Evolutionary conservation across 768 basidiomycete species (phyloP).

Genomic region (Lactifluus hygrophoroides): DNA sequence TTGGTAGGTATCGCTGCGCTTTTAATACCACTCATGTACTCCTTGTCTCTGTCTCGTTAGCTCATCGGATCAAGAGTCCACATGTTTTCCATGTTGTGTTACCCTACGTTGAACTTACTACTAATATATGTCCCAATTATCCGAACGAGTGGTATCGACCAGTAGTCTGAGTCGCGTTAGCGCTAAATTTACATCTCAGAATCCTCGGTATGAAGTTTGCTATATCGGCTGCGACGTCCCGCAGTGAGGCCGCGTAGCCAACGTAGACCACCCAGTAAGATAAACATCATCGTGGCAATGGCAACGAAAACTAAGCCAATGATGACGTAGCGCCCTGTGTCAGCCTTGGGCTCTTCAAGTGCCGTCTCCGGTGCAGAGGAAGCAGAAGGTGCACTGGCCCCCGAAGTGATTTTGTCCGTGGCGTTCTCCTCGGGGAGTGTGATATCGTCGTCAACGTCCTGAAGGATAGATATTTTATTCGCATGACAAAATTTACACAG

Average conservation of each 20-base stretch:
- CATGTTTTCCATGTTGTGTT: neutral
- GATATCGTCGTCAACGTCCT: slow-evolving; percentile 20
- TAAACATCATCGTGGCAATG: slow-evolving; percentile 6
- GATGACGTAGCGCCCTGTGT: slow-evolving; percentile 25
- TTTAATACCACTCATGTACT: neutral
- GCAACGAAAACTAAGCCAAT: slow-evolving; percentile 27
- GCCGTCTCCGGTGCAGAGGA: slow-evolving; percentile 5
- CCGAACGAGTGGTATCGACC: neutral
- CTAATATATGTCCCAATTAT: neutral
- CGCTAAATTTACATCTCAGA: slow-evolving; percentile 7
- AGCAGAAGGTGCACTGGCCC: neutral
- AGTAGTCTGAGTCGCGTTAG: neutral
- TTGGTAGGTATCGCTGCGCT: neutral
- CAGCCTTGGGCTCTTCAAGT: slow-evolving; percentile 14
- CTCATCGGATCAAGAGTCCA: neutral
- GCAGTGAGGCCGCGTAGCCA: slow-evolving; percentile 7
- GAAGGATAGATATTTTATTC: slow-evolving; percentile 25
- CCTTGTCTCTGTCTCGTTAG: neutral
- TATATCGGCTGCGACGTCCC: slow-evolving; percentile 13
- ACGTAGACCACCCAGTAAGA: slow-evolving; percentile 15
- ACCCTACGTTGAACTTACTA: neutral
- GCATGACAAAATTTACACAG: slow-evolving; percentile 22
- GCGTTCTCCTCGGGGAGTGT: neutral
- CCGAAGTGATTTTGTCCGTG: neutral
- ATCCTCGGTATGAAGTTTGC: slow-evolving; percentile 10